phyloP scores from a whole-genome alignment of 106 monocot genomes.

The Dendrobium catenatum region DNA sequence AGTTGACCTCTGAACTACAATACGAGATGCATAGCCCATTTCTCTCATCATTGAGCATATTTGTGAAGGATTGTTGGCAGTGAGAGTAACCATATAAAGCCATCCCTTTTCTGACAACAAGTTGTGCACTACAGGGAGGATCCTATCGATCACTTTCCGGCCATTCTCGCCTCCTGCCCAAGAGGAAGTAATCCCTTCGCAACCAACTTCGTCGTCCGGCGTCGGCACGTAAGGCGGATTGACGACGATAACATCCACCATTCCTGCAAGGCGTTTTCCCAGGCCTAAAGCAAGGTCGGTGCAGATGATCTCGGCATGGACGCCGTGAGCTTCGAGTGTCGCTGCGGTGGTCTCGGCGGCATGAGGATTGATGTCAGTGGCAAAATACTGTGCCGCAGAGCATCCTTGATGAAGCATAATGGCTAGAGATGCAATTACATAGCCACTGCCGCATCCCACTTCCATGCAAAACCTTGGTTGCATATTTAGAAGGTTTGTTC shows the following conservation, averaged over 20 bases:
- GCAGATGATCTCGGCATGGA: conserved; percentile 59
- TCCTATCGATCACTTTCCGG: conserved; percentile 75
- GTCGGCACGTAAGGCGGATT: conserved; percentile 98
- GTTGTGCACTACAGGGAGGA: conserved; percentile 57
- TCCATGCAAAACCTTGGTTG: conserved; percentile 73
- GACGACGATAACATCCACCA: conserved; percentile 84
- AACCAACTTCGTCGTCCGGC: conserved; percentile 75
- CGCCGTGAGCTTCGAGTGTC: conserved; percentile 73
- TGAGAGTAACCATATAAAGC: conserved; percentile 84
- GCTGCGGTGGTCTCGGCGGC: conserved; percentile 51
- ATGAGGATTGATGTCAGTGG: conserved; percentile 80
- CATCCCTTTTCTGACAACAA: conserved; percentile 81
- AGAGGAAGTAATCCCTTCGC: conserved; percentile 63
- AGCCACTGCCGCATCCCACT: conserved; percentile 81
- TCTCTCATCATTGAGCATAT: conserved; percentile 75
- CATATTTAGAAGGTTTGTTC: conserved; percentile 41
- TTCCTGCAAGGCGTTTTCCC: conserved; percentile 48
- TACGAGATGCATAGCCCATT: conserved; percentile 69
- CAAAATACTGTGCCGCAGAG: conserved; percentile 50
- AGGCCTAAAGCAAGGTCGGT: conserved; percentile 73
- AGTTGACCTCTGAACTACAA: conserved; percentile 84
- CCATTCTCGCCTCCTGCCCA: conserved; percentile 97
- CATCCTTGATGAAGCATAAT: conserved; percentile 52
- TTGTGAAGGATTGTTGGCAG: conserved; percentile 70
- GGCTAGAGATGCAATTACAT: conserved; percentile 87